Base-by-base conservation (phyloP, 2,329 filamentous ascomycete genomes). In the Exophiala lecanii-corni region DNA sequence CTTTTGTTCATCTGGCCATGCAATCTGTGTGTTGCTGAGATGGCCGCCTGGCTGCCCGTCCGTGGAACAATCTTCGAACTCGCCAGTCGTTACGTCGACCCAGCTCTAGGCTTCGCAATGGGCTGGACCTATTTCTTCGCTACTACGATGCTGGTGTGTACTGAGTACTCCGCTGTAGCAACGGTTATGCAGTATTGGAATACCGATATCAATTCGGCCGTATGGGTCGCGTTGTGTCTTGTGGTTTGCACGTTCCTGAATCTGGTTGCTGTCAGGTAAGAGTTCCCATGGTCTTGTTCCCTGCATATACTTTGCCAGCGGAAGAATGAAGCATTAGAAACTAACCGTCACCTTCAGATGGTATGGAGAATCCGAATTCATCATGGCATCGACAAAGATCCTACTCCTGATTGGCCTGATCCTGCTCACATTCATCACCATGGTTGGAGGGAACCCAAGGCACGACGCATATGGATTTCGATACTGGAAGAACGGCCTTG, bases 381-480 rank as follows among this genome's bases (percentile, higher is more conserved):
- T 75, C 60, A 78, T 80, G 33, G 80, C 85, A 1, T 65, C 83
- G 2, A 81, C 79, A 36, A 87, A 88, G 57, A 74, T 86, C 3
- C 54, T 87, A 1, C 70, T 87, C 26, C 81, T 86, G 41, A 65
- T 87, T 28, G 82, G 77, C 1, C 72, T 89, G 26, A 73, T 87
- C 51, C 55, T 79, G 47, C 86, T 86, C 65, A 89, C 86, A 3
- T 86, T 92, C 58, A 74, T 92, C 51, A 80, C 82, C 49, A 89
- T 89, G 81, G 69, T 91, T 1, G 86, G 86, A 5, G 86, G 84
- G 2, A 89, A 89, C 55, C 86, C 86, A 0, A 63, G 78, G 2
- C 71, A 76, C 38, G 82, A 88, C 53, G 68, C 71, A 1, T 84
- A 86, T 45, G 85, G 85, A 1, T 89, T 89, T 60, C 74, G 81